Conservation (phyloP, 208 protist genomes). For the Trypanosomatidae sp. region DNA sequence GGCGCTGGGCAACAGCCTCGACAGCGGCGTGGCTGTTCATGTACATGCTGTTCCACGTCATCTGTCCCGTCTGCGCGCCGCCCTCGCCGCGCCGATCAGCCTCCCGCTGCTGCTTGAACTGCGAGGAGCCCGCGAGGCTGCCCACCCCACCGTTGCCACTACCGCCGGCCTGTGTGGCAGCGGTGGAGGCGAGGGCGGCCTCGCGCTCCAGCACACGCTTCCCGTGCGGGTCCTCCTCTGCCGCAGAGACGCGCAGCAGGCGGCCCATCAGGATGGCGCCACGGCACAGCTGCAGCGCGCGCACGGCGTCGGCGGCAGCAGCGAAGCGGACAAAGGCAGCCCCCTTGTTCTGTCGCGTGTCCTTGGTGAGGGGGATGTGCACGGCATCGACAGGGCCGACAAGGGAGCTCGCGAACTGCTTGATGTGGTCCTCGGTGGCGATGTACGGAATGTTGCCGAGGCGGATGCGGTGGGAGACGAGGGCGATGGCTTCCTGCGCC, state of each 20-base stretch:
- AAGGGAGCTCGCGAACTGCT: conserved; percentile 77
- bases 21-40: conserved; percentile 85
- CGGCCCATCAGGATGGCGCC: conserved; percentile 92
- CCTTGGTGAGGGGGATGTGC: conserved; percentile 93
- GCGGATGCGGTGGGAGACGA: conserved; percentile 90
- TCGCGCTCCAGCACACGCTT: conserved; percentile 44
- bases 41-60: conserved; percentile 81
- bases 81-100: conserved; percentile 32
- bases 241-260: conserved; percentile 63
- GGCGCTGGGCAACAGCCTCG: conserved; percentile 56
- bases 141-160: neutral
- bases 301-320: conserved; percentile 80
- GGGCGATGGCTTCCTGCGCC: conserved; percentile 48
- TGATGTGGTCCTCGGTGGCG: conserved; percentile 94
- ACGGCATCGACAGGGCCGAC: conserved; percentile 92
- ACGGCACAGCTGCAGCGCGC: conserved; percentile 69
- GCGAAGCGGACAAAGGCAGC: conserved; percentile 93
- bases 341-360: conserved; percentile 93
- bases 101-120: conserved; percentile 66
- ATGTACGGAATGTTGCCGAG: conserved; percentile 95
- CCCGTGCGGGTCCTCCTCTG: conserved; percentile 79
- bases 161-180: conserved; percentile 6
- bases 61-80: neutral
- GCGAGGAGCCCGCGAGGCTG: conserved; percentile 46
- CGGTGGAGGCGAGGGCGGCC: conserved; percentile 29